These are phyloP conservation scores for Priceomyces medius DNA, from an alignment of 805 yeast species.

Conservation along the genomic window DNA sequence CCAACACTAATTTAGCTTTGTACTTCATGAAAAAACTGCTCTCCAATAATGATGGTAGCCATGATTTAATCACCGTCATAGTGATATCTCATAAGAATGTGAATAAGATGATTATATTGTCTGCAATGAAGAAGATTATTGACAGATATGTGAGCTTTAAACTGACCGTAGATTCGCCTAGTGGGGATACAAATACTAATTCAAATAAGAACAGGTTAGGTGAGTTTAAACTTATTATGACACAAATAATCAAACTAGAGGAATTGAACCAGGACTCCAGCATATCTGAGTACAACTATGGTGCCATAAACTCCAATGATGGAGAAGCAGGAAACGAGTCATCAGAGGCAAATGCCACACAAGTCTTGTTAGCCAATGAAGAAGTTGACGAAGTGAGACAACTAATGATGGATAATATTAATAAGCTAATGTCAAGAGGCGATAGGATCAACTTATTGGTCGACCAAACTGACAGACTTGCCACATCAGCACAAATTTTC, in stretches of 20 bases:
- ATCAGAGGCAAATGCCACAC: conserved; percentile 26
- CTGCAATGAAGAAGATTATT: conserved; percentile 49
- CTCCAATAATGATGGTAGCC: conserved; percentile 41
- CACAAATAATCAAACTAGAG: conserved; percentile 54
- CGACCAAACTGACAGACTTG: conserved; percentile 75
- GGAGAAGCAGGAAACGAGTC: conserved; percentile 12
- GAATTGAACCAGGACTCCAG: conserved; percentile 45
- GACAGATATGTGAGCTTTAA: conserved; percentile 48
- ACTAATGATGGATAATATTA: conserved; percentile 72
- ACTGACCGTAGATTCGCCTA: conserved; percentile 20
- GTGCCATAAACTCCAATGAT: conserved; percentile 18
- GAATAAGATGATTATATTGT: conserved; percentile 45
- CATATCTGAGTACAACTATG: conserved; percentile 32
- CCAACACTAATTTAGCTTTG: conserved; percentile 32
- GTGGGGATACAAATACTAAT: conserved; percentile 9
- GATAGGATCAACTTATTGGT: conserved; percentile 71
- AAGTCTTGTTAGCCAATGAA: conserved; percentile 41
- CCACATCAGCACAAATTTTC: conserved; percentile 64
- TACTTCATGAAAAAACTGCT: conserved; percentile 50
- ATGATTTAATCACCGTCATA: conserved; percentile 53
- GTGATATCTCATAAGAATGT: conserved; percentile 46
- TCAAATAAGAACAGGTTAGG: conserved; percentile 30
- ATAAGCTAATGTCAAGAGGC: conserved; percentile 70
- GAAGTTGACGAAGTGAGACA: conserved; percentile 66
- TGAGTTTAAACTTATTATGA: conserved; percentile 57